Conservation (phyloP, 2,329 filamentous ascomycete species). For the Pleomassaria siparia region DNA sequence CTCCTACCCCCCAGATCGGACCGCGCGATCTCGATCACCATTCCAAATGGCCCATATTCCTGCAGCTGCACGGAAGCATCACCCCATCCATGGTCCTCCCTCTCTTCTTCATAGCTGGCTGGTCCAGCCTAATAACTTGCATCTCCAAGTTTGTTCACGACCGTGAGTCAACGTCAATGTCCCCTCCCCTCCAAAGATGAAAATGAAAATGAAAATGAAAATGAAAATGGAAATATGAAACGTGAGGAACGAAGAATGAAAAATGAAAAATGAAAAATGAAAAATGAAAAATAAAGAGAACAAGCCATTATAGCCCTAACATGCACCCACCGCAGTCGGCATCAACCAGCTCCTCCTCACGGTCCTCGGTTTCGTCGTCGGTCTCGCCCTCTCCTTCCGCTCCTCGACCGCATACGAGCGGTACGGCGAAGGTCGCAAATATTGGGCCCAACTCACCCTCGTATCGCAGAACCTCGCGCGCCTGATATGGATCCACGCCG, state of each 20-base stretch:
- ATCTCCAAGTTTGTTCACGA: slow-evolving; percentile 45
- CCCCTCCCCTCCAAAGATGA: neutral
- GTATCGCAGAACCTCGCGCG: slow-evolving; percentile 62
- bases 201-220: no score
- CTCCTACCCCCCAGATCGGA: slow-evolving; percentile 41
- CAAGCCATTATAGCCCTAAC: no score
- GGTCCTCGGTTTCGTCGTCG: slow-evolving; percentile 78
- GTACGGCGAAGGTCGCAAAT: slow-evolving; percentile 61
- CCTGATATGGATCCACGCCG: slow-evolving; percentile 82
- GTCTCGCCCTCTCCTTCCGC: slow-evolving; percentile 72
- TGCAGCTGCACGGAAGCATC: slow-evolving; percentile 74
- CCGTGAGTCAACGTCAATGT: slow-evolving; percentile 25
- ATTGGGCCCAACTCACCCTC: slow-evolving; percentile 61
- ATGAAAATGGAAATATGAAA: no score
- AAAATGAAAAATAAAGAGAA: no score
- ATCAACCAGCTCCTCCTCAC: slow-evolving; percentile 70
- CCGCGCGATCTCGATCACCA: slow-evolving; percentile 71
- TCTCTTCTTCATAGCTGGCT: slow-evolving; percentile 62
- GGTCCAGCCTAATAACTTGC: slow-evolving; percentile 66
- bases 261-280: no score
- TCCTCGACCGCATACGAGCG: slow-evolving; percentile 76
- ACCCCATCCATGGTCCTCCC: slow-evolving; percentile 73
- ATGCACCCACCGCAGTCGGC: slow-evolving; percentile 51
- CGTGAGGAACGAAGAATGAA: no score
- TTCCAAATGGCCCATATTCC: slow-evolving; percentile 73